These are phyloP conservation scores for Chlamydomonas reinhardtii DNA, from an alignment of 163 green algal genomes.

Conservation along the genomic window DNA sequence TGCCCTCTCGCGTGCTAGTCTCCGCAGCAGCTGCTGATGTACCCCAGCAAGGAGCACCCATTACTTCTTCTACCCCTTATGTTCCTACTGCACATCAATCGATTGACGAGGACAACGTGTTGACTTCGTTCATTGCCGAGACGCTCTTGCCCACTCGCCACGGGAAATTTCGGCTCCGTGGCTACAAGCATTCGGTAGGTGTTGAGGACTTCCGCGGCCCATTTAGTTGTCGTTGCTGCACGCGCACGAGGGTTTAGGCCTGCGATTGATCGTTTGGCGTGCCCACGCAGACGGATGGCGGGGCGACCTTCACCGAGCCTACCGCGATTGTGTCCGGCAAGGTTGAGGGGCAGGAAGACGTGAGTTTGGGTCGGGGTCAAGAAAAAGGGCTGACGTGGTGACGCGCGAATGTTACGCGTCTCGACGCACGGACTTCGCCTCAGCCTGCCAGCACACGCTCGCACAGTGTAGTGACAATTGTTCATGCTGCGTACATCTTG, in stretches of 20 bases:
- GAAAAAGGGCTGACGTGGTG: neutral
- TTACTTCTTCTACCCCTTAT: neutral
- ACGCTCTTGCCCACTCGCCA: slow-evolving; percentile 90
- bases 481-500: neutral
- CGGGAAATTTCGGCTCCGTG: slow-evolving; percentile 89
- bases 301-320: slow-evolving; percentile 87
- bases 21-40: neutral
- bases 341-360: slow-evolving; percentile 76
- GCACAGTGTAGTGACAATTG: neutral
- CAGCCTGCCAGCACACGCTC: too few relatives aligned
- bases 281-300: slow-evolving; percentile 79
- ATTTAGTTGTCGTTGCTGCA: neutral
- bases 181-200: slow-evolving; percentile 92
- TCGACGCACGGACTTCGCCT: too few relatives aligned
- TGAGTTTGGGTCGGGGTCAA: slow-evolving; percentile 36
- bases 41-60: neutral
- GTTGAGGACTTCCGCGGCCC: too few relatives aligned
- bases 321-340: slow-evolving; percentile 85
- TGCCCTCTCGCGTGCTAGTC: neutral
- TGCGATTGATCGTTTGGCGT: too few relatives aligned
- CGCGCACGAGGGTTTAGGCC: neutral
- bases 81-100: neutral
- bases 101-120: slow-evolving; percentile 55
- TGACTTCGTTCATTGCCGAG: slow-evolving; percentile 92
- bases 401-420: neutral